phyloP scores from a whole-genome alignment of 2,329 filamentous ascomycete genomes.

The Cercospora janseana region DNA sequence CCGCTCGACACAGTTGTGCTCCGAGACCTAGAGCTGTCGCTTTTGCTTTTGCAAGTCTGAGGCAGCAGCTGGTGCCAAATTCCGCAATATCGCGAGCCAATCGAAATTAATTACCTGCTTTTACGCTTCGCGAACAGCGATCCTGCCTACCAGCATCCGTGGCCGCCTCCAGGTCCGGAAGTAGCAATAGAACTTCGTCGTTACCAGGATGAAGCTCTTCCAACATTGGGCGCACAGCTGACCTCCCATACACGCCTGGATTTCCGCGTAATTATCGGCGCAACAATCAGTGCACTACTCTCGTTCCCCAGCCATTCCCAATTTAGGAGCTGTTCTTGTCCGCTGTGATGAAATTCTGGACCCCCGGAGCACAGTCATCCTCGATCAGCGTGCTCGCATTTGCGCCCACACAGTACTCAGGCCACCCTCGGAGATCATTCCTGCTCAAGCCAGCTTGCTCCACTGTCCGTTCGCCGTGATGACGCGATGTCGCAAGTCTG shows the following conservation, averaged over 20 bases:
- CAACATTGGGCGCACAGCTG: not conserved
- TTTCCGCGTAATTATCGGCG: slow-evolving; percentile 3
- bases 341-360: no score
- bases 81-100: no score
- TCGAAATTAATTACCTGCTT: slow-evolving; percentile 2
- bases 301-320: no score
- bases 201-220: not conserved
- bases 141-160: slow-evolving; percentile 1
- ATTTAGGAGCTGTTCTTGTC: no score
- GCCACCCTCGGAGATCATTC: not conserved
- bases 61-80: no score
- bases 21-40: not conserved
- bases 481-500: no score
- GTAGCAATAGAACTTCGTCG: not conserved
- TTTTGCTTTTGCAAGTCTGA: not conserved
- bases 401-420: not conserved
- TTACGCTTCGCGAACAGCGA: not conserved
- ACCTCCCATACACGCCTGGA: not conserved
- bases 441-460: slow-evolving; percentile 1
- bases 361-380: no score
- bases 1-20: not conserved
- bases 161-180: not conserved
- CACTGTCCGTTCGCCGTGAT: no score
- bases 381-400: slow-evolving; percentile 2
- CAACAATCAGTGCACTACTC: no score